Evolutionary conservation across 305 asterid species (phyloP).

Genomic region (Lippia alba): DNA sequence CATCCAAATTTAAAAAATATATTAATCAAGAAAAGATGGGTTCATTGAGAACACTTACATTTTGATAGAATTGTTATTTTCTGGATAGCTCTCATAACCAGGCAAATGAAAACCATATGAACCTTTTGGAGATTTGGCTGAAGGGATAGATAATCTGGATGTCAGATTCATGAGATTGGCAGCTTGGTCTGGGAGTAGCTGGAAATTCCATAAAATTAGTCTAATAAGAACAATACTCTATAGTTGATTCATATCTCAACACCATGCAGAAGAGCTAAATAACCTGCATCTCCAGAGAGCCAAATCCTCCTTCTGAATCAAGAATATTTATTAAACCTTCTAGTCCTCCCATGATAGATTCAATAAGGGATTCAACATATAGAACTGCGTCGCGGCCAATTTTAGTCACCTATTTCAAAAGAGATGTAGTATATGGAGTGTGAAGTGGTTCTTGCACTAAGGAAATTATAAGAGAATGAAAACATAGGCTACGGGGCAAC

Average conservation of each 20-base stretch:
- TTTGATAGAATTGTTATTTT: slow-evolving; percentile 83
- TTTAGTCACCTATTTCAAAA: slow-evolving; percentile 74
- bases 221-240: slow-evolving; percentile 31
- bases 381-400: slow-evolving; percentile 96
- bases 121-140: slow-evolving; percentile 87
- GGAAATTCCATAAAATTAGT: slow-evolving; percentile 53
- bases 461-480: slow-evolving; percentile 23
- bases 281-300: slow-evolving; percentile 98
- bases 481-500: slow-evolving; percentile 17
- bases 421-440: slow-evolving; percentile 31
- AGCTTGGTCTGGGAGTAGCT: slow-evolving; percentile 99
- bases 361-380: slow-evolving; percentile 96
- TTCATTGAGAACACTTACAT: slow-evolving; percentile 55
- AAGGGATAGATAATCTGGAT: slow-evolving; percentile 74
- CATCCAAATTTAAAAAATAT: slow-evolving; percentile 20
- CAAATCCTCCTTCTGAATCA: slow-evolving; percentile 99
- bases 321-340: slow-evolving; percentile 98
- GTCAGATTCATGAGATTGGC: slow-evolving; percentile 97
- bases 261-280: slow-evolving; percentile 42
- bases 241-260: slow-evolving; percentile 32
- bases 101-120: slow-evolving; percentile 88
- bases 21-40: slow-evolving; percentile 16
- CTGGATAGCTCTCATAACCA: slow-evolving; percentile 97
- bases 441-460: slow-evolving; percentile 29
- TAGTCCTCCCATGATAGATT: slow-evolving; percentile 98